Percentiles rank a stretch among this genome's conserved stretches.
These are phyloP conservation scores for Lactarius hatsudake DNA, from an alignment of 768 basidiomycete species.

Conservation along the genomic window DNA sequence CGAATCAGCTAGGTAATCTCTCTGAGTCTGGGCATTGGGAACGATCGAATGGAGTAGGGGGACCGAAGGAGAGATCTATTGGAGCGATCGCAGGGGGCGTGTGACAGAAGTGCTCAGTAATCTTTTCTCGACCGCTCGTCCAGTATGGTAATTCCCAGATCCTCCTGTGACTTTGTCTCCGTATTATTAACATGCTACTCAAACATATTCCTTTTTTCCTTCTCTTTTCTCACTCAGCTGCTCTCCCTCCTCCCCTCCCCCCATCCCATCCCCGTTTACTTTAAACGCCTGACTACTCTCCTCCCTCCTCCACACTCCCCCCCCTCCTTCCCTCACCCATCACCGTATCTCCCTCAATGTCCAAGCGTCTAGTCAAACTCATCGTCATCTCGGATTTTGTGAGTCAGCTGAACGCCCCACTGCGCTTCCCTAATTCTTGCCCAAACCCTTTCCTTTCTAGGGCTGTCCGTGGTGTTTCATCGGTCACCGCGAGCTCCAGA, in stretches of 20 bases:
- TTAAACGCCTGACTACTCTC: background rate
- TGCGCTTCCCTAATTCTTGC: background rate
- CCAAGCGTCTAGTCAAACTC: constrained; percentile 26
- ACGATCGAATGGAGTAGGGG: background rate
- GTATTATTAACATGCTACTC: constrained; percentile 27
- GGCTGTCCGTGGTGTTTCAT: constrained; percentile 45
- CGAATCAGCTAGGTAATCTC: background rate
- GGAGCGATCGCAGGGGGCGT: constrained; percentile 19
- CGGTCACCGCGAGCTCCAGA: constrained; percentile 40
- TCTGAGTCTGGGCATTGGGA: background rate
- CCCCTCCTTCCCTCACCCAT: background rate
- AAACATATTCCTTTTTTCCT: constrained; percentile 2
- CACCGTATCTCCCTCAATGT: constrained; percentile 15
- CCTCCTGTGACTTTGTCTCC: background rate
- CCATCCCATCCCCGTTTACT: background rate
- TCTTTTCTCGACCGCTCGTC: constrained; percentile 18
- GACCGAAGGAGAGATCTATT: constrained; percentile 15
- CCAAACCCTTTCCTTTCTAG: constrained; percentile 27
- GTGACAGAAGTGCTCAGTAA: constrained; percentile 27
- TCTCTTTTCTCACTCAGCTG: constrained; percentile 19
- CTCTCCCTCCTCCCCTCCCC: background rate
- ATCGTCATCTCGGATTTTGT: constrained; percentile 37
- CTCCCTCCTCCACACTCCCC: background rate
- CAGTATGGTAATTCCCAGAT: constrained; percentile 24
- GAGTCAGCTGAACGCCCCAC: constrained; percentile 25